Base-by-base conservation (phyloP, 768 basidiomycete species). In the Dendrothele bispora region DNA sequence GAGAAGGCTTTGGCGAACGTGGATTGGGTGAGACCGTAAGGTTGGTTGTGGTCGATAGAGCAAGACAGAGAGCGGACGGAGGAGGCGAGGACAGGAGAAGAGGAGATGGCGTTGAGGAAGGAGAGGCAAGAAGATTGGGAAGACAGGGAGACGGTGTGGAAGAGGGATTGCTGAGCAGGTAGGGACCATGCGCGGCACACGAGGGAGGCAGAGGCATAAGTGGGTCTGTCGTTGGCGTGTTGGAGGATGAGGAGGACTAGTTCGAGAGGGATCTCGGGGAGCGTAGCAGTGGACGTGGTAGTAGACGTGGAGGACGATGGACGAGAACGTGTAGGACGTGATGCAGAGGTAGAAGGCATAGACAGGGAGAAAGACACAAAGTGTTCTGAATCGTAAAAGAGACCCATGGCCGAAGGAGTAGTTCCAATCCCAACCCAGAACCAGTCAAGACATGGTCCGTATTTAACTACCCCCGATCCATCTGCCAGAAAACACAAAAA, bases 221-320 rank as follows among this genome's bases (percentile, higher is more conserved):
- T 68, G 11, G 62, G 54, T 32, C 64, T 59, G 54, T 76, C 66
- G 4, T 65, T 57, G 41, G 66, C 60, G 25, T 63, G 52, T 22
- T 67, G 60, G 27, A 88, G 75, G 61, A 89, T 80, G 55, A 74
- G 59, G 48, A 85, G 65, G 34, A 82, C 72, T 39, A 89, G 58
- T 64, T 88, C 87, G 51, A 84, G 69, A 8, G 87, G 87, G 32
- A 88, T 55, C n/a, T n/a, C n/a, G n/a, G n/a, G n/a, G n/a, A n/a
- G n/a, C n/a, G n/a, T n/a, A n/a, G n/a, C n/a, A n/a, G n/a, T n/a
- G n/a, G n/a, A n/a, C n/a, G n/a, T n/a, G n/a, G n/a, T n/a, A n/a
- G n/a, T n/a, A n/a, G n/a, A n/a, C n/a, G n/a, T n/a, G n/a, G n/a
- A n/a, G n/a, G n/a, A n/a, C n/a, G n/a, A n/a, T n/a, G n/a, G n/a